Evolutionary conservation across 1,284 basidiomycete species (phyloP), one percentile per base, ranked within the genome.

Genomic region (Cryptococcus floricola): DNA sequence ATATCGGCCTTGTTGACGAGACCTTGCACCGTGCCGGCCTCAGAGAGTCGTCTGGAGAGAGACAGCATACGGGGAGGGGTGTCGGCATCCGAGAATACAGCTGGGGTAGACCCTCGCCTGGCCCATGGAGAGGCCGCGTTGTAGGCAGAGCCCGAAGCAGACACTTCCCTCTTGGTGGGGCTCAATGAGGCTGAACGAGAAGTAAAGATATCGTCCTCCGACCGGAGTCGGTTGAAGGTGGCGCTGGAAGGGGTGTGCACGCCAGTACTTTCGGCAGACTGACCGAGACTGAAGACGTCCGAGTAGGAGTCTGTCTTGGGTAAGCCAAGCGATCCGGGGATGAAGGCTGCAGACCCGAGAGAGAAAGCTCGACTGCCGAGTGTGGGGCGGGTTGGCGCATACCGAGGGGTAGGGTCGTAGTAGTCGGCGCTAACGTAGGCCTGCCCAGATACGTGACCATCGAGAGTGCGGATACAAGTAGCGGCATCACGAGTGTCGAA

Each of bases 401-500:
- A 46, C 12, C 16, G 18, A 28, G 10, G 7, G 28, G 25, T 18
- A 23, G 13, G 46, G n/a, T 8, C 25, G 39, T 56, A 42, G 31
- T 51, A 55, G 10, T 54, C 53, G 7, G 57, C 52, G 14, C 63
- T 47, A 34, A 62, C 57, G 6, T 48, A 31, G 28, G 57, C 61
- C 19, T 58, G 49, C 3, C 52, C 58, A 13, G 67, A 41, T 4
- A 19, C 55, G 25, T 58, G 57, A 25, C 53, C 52, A 48, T 70
- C 43, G n/a, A 73, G 67, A 0, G 48, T 27, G 3, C 39, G 42
- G 47, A 69, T 56, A 13, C 67, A 67, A 18, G 58, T 44, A 3
- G 57, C 47, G 1, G 74, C 73, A 13, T 60, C 46, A 5, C 73
- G 67, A 4, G 68, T 62, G 51, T 76, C 73, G 51, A 54, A 73